Base-by-base conservation (phyloP, 305 asterid genomes). In the Fraxinus albicans region DNA sequence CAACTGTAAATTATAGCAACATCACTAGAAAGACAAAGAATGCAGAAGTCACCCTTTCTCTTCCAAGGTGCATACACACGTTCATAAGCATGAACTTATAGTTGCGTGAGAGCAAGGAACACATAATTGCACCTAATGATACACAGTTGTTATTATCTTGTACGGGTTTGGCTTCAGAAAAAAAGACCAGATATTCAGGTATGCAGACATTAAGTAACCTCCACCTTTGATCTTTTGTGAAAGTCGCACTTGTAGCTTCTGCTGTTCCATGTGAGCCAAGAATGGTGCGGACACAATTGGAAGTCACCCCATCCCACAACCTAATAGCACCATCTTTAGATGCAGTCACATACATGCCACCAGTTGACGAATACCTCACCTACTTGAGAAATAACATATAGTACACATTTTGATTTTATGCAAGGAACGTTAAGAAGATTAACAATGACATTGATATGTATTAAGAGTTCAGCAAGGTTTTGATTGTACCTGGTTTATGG, bases 291-390 rank as follows among this genome's bases (percentile, higher is more conserved):
- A 84, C 92, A 25, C 96, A 92, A 81, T 85, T 90, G 77, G 96
- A 92, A 33, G 93, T 93, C 79, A 89, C 89, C 40, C 98, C 98
- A 85, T 94, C 98, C 98, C 98, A 94, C 80, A 94, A 79, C 79
- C 94, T 89, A 81, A 94, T 81, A 79, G 90, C 90, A 79, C 98
- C 97, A 86, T 94, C 97, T 89, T 94, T 93, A 63, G 97, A 94
- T 84, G 98, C 97, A 25, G 98, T 93, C 75, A 92, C 95, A 82
- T 93, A 93, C 92, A 92, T 89, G 79, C 94, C 92, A 77, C 97
- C 97, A 44, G 92, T 91, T 27, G 89, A 84, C 10, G 98, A 92
- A 88, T 94, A 94, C 79, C 97, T 90, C 82, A 94, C 93, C 98
- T 94, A 87, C 77, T 84, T 36, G 72, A 86, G 69, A 80, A 77